phyloP scores from a whole-genome alignment of 306 rosid genomes.

The Argentina anserina region DNA sequence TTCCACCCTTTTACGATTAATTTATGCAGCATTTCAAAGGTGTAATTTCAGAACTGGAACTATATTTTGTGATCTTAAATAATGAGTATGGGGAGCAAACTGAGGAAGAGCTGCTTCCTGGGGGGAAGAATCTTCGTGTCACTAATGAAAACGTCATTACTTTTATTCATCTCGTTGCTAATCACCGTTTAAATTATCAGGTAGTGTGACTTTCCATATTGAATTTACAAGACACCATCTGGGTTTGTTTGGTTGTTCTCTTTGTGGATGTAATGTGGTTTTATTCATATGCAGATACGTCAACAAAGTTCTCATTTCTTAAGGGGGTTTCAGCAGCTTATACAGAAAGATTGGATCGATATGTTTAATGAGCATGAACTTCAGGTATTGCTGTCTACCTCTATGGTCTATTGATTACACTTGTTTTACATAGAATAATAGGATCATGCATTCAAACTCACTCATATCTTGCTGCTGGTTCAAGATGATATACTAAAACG shows the following conservation, averaged over 20 bases:
- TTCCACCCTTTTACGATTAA: slow-evolving; percentile 12
- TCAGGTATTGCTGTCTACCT: slow-evolving; percentile 57
- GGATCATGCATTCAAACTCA: background rate
- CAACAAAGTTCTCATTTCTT: slow-evolving; percentile 97
- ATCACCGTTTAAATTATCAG: slow-evolving; percentile 97
- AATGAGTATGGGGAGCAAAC: slow-evolving; percentile 97
- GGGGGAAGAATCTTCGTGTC: slow-evolving; percentile 73
- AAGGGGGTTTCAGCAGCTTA: slow-evolving; percentile 95
- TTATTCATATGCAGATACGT: slow-evolving; percentile 55
- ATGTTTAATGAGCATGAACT: slow-evolving; percentile 98
- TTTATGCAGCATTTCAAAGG: slow-evolving; percentile 69
- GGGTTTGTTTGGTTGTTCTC: background rate
- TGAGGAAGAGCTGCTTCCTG: slow-evolving; percentile 88
- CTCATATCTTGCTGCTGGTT: background rate
- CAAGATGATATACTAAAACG: background rate
- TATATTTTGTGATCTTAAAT: slow-evolving; percentile 86
- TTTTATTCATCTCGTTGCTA: slow-evolving; percentile 93
- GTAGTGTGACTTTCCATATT: slow-evolving; percentile 35
- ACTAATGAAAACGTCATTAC: slow-evolving; percentile 86
- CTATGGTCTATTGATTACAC: background rate
- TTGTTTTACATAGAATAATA: background rate
- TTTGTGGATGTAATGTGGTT: slow-evolving; percentile 10
- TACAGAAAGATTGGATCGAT: slow-evolving; percentile 96
- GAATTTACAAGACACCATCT: slow-evolving; percentile 1
- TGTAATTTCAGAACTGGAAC: slow-evolving; percentile 74